Evolutionary conservation across 2,329 filamentous ascomycete genomes (phyloP).

Genomic region (Curvularia hawaiiensis): DNA sequence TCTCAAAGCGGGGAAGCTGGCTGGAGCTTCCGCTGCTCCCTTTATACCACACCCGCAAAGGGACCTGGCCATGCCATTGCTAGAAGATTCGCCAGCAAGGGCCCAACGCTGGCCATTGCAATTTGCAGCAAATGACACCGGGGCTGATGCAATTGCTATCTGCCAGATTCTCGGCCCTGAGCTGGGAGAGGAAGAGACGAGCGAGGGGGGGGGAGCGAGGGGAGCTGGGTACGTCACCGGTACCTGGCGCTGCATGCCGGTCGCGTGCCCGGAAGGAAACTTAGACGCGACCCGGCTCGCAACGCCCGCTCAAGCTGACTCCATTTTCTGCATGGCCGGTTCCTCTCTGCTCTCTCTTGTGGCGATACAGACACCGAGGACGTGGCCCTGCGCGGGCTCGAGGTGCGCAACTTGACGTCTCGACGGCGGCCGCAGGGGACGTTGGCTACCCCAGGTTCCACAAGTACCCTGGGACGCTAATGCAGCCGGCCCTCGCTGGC

Average conservation of each 20-base stretch:
- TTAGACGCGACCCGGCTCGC: not conserved
- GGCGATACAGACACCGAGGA: not conserved
- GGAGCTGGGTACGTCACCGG: constrained; percentile 18
- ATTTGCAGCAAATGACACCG: not conserved
- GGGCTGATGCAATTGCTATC: constrained; percentile 4
- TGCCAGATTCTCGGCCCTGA: constrained; percentile 15
- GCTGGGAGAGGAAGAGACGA: constrained; percentile 6
- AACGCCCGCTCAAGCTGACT: not conserved
- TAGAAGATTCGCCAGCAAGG: constrained; percentile 16
- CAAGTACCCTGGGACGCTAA: constrained; percentile 11
- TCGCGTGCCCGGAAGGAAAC: constrained; percentile 8
- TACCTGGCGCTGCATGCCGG: constrained; percentile 19
- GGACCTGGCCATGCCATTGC: constrained; percentile 10
- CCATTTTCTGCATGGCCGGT: not conserved
- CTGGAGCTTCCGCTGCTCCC: constrained; percentile 14
- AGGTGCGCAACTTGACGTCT: not conserved
- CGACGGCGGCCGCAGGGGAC: not conserved
- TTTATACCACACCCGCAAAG: constrained; percentile 17
- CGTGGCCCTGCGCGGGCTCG: not conserved
- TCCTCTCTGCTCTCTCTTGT: not conserved
- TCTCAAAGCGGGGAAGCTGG: constrained; percentile 24
- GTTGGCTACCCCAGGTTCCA: constrained; percentile 16
- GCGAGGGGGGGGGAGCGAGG: constrained; percentile 1
- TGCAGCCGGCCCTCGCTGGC: not conserved
- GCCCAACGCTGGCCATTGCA: constrained; percentile 9